Evolutionary conservation across 2,329 filamentous ascomycete species (phyloP).

Genomic region (Purpureocillium takamizusanense): DNA sequence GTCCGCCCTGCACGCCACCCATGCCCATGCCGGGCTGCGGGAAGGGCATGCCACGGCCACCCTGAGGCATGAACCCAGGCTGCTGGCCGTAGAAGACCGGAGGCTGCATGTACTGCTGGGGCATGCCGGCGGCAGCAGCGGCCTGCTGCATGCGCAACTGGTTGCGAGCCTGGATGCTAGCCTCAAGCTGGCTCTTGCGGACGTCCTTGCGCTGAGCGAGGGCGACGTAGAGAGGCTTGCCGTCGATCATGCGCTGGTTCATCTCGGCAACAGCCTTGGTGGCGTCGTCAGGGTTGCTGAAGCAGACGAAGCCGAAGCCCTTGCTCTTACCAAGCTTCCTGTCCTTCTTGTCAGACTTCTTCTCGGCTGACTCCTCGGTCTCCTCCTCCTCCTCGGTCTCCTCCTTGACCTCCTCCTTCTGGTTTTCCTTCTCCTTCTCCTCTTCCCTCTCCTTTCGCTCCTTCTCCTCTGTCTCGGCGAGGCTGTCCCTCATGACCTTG

Average conservation of each 20-base stretch:
- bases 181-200: conserved; percentile 97
- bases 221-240: conserved; percentile 95
- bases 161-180: conserved; percentile 98
- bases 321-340: conserved; percentile 93
- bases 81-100: conserved; percentile 88
- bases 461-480: conserved; percentile 44
- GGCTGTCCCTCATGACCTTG: conserved; percentile 94
- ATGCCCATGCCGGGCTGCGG: conserved; percentile 55
- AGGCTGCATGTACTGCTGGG: conserved; percentile 78
- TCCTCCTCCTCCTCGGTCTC: conserved; percentile 31
- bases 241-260: conserved; percentile 98
- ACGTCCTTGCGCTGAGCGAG: conserved; percentile 99
- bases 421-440: conserved; percentile 39
- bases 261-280: conserved; percentile 99
- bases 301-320: conserved; percentile 99
- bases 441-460: conserved; percentile 45
- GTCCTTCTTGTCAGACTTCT: conserved; percentile 53
- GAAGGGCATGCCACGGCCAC: conserved; percentile 59
- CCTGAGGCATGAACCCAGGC: conserved; percentile 58
- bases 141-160: conserved; percentile 97
- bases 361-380: conserved; percentile 33
- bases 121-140: conserved; percentile 81
- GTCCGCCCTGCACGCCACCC: conserved; percentile 68
- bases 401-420: conserved; percentile 31
- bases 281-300: conserved; percentile 97